Evolutionary conservation across 495 filamentous ascomycete species (phyloP).

Genomic region (Annulohypoxylon bovei): DNA sequence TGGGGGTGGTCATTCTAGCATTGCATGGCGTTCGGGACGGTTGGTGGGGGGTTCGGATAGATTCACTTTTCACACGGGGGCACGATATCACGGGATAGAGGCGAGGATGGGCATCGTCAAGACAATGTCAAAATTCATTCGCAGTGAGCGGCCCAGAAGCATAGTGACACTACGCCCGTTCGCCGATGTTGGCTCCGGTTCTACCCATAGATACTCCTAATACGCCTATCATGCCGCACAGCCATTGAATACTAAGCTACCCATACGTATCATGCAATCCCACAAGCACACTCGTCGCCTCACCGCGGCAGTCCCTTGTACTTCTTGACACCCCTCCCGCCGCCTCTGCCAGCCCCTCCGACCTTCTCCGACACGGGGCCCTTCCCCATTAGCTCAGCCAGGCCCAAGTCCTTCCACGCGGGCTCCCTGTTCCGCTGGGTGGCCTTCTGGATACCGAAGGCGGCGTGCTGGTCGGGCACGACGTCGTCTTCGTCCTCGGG

Average conservation of each 20-base stretch:
- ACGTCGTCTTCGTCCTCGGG: constrained; percentile 99
- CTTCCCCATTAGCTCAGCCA: constrained; percentile 73
- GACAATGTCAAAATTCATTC: constrained; percentile 6
- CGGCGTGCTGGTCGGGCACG: constrained; percentile 96
- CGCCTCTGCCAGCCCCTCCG: constrained; percentile 7
- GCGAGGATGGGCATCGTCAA: constrained; percentile 9
- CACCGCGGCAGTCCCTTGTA: constrained; percentile 60
- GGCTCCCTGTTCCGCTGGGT: constrained; percentile 76
- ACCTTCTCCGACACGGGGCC: constrained; percentile 54
- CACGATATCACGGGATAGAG: constrained; percentile 13
- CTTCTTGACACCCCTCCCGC: constrained; percentile 7
- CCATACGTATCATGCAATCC: not conserved
- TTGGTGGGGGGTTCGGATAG: constrained; percentile 24
- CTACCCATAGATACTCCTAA: not conserved
- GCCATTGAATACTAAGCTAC: not conserved
- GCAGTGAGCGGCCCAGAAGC: not conserved
- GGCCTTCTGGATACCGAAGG: constrained; percentile 92
- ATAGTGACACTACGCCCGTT: constrained; percentile 17
- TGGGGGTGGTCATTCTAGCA: constrained; percentile 25
- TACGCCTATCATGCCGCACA: not conserved
- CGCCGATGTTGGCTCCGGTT: constrained; percentile 15
- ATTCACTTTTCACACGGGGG: constrained; percentile 12
- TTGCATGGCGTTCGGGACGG: constrained; percentile 43
- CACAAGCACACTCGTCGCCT: constrained; percentile 15
- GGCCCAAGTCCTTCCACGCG: constrained; percentile 87